These are phyloP conservation scores for Nigrograna mackinnonii DNA, from an alignment of 2,329 filamentous ascomycete species.

Conservation along the genomic window DNA sequence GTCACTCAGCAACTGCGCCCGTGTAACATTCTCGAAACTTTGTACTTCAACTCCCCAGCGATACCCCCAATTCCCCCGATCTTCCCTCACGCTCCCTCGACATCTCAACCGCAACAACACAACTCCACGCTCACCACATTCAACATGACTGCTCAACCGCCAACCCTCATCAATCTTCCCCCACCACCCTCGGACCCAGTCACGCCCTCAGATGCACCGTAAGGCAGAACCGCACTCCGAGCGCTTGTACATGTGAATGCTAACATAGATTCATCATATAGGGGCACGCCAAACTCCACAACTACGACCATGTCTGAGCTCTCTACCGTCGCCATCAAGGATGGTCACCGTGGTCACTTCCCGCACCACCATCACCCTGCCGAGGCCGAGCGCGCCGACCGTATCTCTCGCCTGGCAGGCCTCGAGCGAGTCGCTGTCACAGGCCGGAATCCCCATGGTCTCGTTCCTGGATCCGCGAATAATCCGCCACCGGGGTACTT, in stretches of 20 bases:
- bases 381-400: conserved; percentile 90
- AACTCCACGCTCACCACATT: conserved; percentile 5
- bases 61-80: too few relatives aligned
- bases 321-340: conserved; percentile 94
- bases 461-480: conserved; percentile 49
- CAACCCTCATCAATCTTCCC: conserved; percentile 81
- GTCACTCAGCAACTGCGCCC: too few relatives aligned
- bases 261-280: conserved; percentile 41
- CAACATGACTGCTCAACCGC: conserved; percentile 47
- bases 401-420: conserved; percentile 92
- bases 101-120: not conserved
- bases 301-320: conserved; percentile 90
- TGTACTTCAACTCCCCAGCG: too few relatives aligned
- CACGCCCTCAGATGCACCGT: conserved; percentile 90
- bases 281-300: conserved; percentile 89
- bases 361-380: conserved; percentile 69
- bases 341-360: conserved; percentile 85
- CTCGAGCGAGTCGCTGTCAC: conserved; percentile 84
- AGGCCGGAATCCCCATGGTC: conserved; percentile 55
- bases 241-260: not conserved
- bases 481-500: conserved; percentile 68
- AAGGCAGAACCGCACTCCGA: conserved; percentile 46
- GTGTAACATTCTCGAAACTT: too few relatives aligned
- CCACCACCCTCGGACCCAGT: conserved; percentile 80
- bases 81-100: not conserved